A percentile compares a stretch with the other conserved stretches of the same genome.
These are phyloP conservation scores for Calonectria pauciramosa DNA, from an alignment of 2,329 filamentous ascomycete genomes.

Conservation along the genomic window DNA sequence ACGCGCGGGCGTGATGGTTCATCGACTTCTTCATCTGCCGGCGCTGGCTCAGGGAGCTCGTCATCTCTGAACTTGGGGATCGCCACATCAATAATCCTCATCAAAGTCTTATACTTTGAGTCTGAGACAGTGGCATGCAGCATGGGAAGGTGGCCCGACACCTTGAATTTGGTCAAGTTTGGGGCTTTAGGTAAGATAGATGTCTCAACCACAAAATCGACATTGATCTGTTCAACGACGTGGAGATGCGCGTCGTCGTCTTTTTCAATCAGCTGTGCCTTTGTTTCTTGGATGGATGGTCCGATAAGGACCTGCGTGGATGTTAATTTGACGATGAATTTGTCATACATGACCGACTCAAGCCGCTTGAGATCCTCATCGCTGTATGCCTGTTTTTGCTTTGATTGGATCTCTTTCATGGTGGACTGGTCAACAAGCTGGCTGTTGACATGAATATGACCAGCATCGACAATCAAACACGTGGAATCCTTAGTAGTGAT, in stretches of 20 bases:
- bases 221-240: slow-evolving; percentile 96
- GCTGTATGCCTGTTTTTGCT: slow-evolving; percentile 88
- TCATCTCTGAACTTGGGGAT: slow-evolving; percentile 82
- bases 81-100: slow-evolving; percentile 95
- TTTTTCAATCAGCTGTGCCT: slow-evolving; percentile 79
- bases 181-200: slow-evolving; percentile 98
- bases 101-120: slow-evolving; percentile 95
- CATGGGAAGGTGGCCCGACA: slow-evolving; percentile 92
- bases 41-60: slow-evolving; percentile 33
- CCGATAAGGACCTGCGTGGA: slow-evolving; percentile 97
- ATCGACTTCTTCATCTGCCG: slow-evolving; percentile 42
- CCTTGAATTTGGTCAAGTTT: slow-evolving; percentile 90
- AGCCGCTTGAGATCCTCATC: slow-evolving; percentile 90
- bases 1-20: slow-evolving; percentile 57
- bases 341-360: slow-evolving; percentile 97
- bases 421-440: slow-evolving; percentile 94
- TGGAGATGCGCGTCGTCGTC: slow-evolving; percentile 82
- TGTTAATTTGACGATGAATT: slow-evolving; percentile 91
- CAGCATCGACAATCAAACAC: slow-evolving; percentile 94
- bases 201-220: slow-evolving; percentile 95
- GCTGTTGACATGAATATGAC: slow-evolving; percentile 94
- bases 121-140: slow-evolving; percentile 94
- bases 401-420: slow-evolving; percentile 89
- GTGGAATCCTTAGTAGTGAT: slow-evolving; percentile 85
- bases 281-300: slow-evolving; percentile 91